A percentile compares a stretch with the other conserved stretches of the same genome.
Evolutionary conservation across 148 eudicot species (phyloP).

Genomic region (Pouteria glomerata): DNA sequence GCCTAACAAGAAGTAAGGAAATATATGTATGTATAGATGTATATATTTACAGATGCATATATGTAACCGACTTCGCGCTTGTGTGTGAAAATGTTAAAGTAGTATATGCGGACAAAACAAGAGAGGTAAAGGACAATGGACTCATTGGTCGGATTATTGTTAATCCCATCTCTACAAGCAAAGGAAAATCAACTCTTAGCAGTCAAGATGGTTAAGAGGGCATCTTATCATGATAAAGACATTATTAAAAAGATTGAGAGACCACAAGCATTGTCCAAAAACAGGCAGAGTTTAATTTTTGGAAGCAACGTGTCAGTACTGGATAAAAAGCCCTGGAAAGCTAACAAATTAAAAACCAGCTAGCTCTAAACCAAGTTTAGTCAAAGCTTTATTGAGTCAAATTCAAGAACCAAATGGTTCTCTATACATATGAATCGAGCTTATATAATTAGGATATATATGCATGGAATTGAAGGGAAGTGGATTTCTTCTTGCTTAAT

Average conservation of each 20-base stretch:
- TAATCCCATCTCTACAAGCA: neutral
- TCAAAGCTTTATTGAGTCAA: no score
- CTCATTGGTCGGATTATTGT: neutral
- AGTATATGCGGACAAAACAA: neutral
- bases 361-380: no score
- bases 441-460: no score
- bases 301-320: neutral
- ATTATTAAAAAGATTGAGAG: no score
- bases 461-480: no score
- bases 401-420: no score
- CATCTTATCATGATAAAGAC: no score
- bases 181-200: neutral
- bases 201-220: neutral
- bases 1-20: no score
- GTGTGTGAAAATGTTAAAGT: neutral
- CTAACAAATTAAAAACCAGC: no score
- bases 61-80: neutral
- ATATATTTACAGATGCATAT: neutral
- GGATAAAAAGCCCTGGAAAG: neutral
- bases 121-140: no score
- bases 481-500: no score
- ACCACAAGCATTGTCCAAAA: neutral
- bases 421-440: no score
- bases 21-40: neutral
- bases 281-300: neutral